Evolutionary conservation across 495 filamentous ascomycete species (phyloP).

Genomic region (Xylaria acuta): DNA sequence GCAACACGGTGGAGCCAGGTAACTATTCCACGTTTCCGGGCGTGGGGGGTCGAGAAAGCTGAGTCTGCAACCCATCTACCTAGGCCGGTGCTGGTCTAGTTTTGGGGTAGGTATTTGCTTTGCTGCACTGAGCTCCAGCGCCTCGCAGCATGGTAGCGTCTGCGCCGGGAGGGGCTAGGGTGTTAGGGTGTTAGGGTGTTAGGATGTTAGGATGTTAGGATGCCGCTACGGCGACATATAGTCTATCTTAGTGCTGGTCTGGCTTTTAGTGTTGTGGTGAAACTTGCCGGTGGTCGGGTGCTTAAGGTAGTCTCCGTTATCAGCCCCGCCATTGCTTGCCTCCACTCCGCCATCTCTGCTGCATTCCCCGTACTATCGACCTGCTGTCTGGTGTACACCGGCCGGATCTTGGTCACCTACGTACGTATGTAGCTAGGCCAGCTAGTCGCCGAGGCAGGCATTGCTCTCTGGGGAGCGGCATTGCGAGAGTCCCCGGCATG

Average conservation of each 20-base stretch:
- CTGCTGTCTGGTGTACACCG: background rate
- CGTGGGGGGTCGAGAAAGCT: constrained; percentile 17
- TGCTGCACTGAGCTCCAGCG: background rate
- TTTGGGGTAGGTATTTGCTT: constrained; percentile 1
- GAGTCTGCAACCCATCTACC: too few species aligned
- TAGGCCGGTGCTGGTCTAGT: background rate
- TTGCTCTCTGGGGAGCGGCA: background rate
- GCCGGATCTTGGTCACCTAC: constrained; percentile 15
- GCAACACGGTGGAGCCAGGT: constrained; percentile 8
- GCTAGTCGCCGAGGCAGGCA: constrained; percentile 6
- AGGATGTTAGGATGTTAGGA: too few species aligned
- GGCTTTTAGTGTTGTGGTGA: background rate
- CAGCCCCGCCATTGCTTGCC: constrained; percentile 13
- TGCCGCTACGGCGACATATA: background rate
- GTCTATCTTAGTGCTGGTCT: background rate
- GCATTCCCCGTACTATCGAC: background rate
- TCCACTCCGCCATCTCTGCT: background rate
- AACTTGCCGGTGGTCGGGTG: background rate
- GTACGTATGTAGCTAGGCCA: constrained; percentile 10
- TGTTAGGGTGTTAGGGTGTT: too few species aligned
- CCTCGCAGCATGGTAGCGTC: background rate
- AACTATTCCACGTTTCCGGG: constrained; percentile 13
- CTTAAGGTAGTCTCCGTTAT: background rate
- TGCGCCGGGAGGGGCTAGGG: background rate
- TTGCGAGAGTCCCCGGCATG: background rate